These are phyloP conservation scores for Rubus idaeus DNA, from an alignment of 306 rosid genomes.

Conservation along the genomic window DNA sequence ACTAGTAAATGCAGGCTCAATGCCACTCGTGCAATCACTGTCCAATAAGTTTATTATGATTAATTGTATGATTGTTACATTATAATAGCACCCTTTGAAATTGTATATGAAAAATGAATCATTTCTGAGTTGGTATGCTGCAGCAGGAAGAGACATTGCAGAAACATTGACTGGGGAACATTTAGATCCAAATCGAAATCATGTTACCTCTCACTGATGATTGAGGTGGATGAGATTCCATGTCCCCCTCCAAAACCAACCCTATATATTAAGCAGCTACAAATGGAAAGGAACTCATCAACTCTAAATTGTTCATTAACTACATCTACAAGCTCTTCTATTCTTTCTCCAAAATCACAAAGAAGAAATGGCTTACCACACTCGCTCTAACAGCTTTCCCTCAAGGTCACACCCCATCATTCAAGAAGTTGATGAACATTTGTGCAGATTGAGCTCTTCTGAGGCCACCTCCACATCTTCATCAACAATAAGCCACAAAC, in stretches of 20 bases:
- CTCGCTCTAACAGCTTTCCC: slow-evolving; percentile 39
- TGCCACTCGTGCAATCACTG: neutral
- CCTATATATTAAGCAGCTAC: slow-evolving; percentile 5
- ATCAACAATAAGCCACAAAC: slow-evolving; percentile 32
- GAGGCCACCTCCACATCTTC: slow-evolving; percentile 23
- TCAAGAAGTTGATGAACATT: slow-evolving; percentile 32
- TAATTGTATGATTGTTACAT: neutral
- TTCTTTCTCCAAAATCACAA: neutral
- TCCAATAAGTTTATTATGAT: neutral
- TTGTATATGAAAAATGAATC: neutral
- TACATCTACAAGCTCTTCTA: neutral
- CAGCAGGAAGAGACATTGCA: slow-evolving; percentile 29
- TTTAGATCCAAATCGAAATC: slow-evolving; percentile 28
- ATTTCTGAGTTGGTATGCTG: slow-evolving; percentile 27
- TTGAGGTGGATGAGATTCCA: slow-evolving; percentile 27
- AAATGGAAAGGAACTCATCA: slow-evolving; percentile 1
- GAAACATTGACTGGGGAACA: slow-evolving; percentile 11
- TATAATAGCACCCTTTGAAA: neutral
- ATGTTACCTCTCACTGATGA: slow-evolving; percentile 14
- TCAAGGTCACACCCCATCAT: slow-evolving; percentile 39
- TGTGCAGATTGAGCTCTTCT: slow-evolving; percentile 25
- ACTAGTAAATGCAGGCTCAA: neutral
- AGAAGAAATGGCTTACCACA: slow-evolving; percentile 22
- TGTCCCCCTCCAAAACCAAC: slow-evolving; percentile 19
- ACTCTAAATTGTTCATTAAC: slow-evolving; percentile 6